Base-by-base conservation (phyloP, 345 rosid genomes). In the Eucalyptus shirleyi region DNA sequence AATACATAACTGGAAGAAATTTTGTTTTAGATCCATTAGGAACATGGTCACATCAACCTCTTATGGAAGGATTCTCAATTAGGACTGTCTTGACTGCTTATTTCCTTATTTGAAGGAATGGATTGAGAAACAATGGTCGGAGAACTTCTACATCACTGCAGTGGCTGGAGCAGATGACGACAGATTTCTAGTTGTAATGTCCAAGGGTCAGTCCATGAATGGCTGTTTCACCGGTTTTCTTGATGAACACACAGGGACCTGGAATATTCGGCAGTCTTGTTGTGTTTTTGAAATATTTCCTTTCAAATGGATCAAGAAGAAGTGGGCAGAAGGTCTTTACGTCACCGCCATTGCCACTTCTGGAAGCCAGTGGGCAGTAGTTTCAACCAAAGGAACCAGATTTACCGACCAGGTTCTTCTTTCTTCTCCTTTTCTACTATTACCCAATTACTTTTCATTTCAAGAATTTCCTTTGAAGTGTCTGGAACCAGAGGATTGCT, bases 51-150 rank as follows among this genome's bases (percentile, higher is more conserved):
- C 45, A 37, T 72, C 82, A 72, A 37, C 82, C 45, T 37, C 45
- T 37, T 10, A 37, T 40, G 23, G 82, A 9, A 42, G 45, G 26
- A 37, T 72, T 37, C 82, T 72, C 45, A 37, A 72, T 72, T 72
- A 18, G 82, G 45, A 72, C 67, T 47, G 53, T 51, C 50, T 37
- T 34, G 53, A 49, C 32, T 56, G 62, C 44, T 56, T 86, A 56
- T 65, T 62, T 88, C 59, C 28, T 23, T 49, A 80, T 59, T n/a
- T 89, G 83, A 88, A 97, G 98, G 98, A 96, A 90, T 97, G 99
- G 98, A 96, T 96, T 87, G 92, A 96, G 98, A 96, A 97, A 87
- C 97, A 97, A 80, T 97, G 98, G 99, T 98, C 96, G 89, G 96
- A 95, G 90, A 95, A 95, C 92, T 96, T 92, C 91, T 97, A 97